Base-by-base conservation (phyloP, 2,329 filamentous ascomycete species). In the Diaporthe sp. region DNA sequence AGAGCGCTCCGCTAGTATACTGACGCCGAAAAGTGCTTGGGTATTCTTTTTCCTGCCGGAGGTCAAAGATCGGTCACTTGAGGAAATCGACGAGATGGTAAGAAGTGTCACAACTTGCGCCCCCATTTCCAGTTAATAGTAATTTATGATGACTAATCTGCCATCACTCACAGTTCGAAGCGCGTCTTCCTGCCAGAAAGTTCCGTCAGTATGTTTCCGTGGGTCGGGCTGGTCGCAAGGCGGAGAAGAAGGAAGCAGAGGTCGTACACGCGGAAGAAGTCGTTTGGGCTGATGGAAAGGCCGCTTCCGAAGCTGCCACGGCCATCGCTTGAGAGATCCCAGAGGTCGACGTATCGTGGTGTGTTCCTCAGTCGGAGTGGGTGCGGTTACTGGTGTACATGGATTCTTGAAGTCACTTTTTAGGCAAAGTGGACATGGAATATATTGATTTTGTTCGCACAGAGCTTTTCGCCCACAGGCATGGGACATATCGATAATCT, bases 31-130 rank as follows among this genome's bases (percentile, higher is more conserved):
- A 37, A 81, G 80, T 25, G 65, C 76, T 10, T 85, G 83, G 83
- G 84, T 88, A 39, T 89, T 84, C 78, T 84, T 89, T 75, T 90
- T 84, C 81, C 81, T 90, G 0, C 89, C 89, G 0, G 89, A 90
- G 79, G 88, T 88, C 70, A 89, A 90, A 81, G 87, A 85, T 63
- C 85, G 87, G 31, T 90, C 86, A 0, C 82, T 90, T 4, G 88
- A 88, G 80, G 88, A 90, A 77, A 89, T 90, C 75, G 88, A 90
- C 71, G 87, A 90, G 78, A 90, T 91, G 87, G 86, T 87, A 80
- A 75, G 81, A 80, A 75, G 81, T 22, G 20, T 2, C 7, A 22
- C 31, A n/a, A 13, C 44, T 9, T n/a, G 10, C 17, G 8, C 9
- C 7, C 15, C 37, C 37, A 39, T 39, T 13, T 12, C 12, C 37